Percentiles rank a stretch among this genome's conserved stretches.
phyloP scores from a whole-genome alignment of 2,329 filamentous ascomycete species.

The Aspergillus novoparasiticus region DNA sequence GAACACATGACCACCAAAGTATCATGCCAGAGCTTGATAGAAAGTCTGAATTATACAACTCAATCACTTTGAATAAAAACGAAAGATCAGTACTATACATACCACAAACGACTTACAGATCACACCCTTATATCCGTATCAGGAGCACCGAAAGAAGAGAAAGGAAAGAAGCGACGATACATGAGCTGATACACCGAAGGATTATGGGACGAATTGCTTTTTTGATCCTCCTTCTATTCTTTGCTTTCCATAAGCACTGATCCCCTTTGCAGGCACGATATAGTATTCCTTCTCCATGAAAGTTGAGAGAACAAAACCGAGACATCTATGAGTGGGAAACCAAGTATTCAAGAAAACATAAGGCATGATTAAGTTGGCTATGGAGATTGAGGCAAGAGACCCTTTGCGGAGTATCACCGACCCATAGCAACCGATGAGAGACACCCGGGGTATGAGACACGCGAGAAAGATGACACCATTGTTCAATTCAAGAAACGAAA shows the following conservation, averaged over 20 bases:
- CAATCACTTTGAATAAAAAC: not conserved
- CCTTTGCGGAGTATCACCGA: conserved; percentile 25
- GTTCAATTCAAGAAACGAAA: conserved; percentile 10
- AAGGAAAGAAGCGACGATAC: not conserved
- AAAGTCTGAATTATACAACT: not conserved
- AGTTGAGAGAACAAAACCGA: conserved; percentile 8
- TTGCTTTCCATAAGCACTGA: conserved; percentile 9
- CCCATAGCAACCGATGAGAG: conserved; percentile 30
- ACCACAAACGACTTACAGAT: not conserved
- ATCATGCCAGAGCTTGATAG: not conserved
- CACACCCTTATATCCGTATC: not conserved
- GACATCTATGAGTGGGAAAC: conserved; percentile 17
- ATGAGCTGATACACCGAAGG: not conserved
- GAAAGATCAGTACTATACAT: not conserved
- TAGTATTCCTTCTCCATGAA: not conserved
- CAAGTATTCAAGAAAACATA: conserved; percentile 12
- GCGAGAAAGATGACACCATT: conserved; percentile 15
- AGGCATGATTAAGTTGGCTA: conserved; percentile 23
- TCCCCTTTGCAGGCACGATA: not conserved
- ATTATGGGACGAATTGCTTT: not conserved
- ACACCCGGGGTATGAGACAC: conserved; percentile 34
- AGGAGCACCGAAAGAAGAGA: not conserved
- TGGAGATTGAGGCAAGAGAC: conserved; percentile 24
- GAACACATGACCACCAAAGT: not conserved
- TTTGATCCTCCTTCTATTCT: conserved; percentile 1